Evolutionary conservation across 2,329 filamentous ascomycete species (phyloP), one percentile per base, ranked within the genome.

Genomic region (Cytospora schulzeri): DNA sequence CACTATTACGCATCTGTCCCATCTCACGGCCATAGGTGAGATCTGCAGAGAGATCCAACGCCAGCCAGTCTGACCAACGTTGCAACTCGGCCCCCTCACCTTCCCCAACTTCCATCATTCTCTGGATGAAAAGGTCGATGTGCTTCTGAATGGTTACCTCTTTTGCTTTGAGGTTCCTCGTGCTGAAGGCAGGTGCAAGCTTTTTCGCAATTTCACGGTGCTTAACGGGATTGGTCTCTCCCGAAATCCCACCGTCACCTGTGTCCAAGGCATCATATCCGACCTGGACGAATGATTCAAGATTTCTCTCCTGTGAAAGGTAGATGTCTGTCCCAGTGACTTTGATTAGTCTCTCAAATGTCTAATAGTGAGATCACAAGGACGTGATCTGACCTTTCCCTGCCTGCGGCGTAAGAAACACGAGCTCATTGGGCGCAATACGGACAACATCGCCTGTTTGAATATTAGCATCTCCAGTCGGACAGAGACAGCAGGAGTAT

Each of bases 61-160:
- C 65, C 11, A 69, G 48, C 68, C 68, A 67, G 45, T 68, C 51
- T 8, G 58, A 51, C 68, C 68, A 68, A 4, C 50, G 35, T 3
- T 26, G 57, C 17, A 69, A 15, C 12, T 67, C 65, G 22, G 56
- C 55, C 0, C 62, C 64, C 19, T 58, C 22, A 1, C 15, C 15
- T 12, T 0, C 33, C 3, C 62, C 60, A 3, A 58, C 0, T 0
- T 64, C 60, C 8, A 31, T 62, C 62, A 68, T 67, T 5, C n/a
- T 61, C 11, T 57, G 14, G n/a, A 68, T 35, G 24, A 68, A 66
- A 2, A 60, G 19, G 29, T 69, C 67, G 3, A 69, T 22, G 26
- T 67, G 57, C n/a, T 48, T 35, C 11, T 67, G 57, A 0, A 68
- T 24, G 1, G 59, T 19, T 0, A 51, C 22, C 26, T 69, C 68